Conservation (phyloP, 345 rosid species). For the Anastatica hierochuntica region DNA sequence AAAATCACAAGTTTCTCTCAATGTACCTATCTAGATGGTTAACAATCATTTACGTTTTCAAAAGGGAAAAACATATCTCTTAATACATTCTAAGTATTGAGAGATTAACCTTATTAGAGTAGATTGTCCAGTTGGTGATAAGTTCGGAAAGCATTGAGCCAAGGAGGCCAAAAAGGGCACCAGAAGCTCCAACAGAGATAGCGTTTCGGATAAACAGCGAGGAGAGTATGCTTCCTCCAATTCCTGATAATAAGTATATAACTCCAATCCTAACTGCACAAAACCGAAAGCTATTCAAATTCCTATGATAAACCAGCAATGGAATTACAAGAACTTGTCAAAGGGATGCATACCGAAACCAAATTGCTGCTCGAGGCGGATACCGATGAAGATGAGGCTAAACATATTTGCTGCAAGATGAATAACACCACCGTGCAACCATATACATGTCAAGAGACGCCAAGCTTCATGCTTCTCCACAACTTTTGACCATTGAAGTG, state of each 20-base stretch:
- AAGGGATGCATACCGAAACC: conserved; percentile 69
- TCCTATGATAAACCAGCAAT: neutral
- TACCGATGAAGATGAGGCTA: conserved; percentile 65
- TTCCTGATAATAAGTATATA: conserved; percentile 56
- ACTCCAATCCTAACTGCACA: conserved; percentile 66
- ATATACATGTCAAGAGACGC: conserved; percentile 81
- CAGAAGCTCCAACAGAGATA: conserved; percentile 95
- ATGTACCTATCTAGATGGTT: neutral
- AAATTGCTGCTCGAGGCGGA: too few species aligned
- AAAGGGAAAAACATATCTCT: too few species aligned
- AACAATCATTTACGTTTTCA: too few species aligned
- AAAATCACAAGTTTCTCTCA: neutral
- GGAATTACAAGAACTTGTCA: neutral
- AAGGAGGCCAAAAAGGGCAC: conserved; percentile 93
- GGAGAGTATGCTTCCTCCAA: conserved; percentile 76
- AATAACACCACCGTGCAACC: conserved; percentile 89
- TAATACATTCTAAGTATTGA: neutral
- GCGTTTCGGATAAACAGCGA: conserved; percentile 43
- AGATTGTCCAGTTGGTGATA: conserved; percentile 80
- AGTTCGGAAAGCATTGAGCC: conserved; percentile 95
- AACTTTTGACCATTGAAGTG: conserved; percentile 52
- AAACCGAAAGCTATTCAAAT: neutral
- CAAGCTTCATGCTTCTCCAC: conserved; percentile 68
- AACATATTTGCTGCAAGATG: conserved; percentile 79
- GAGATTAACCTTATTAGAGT: conserved; percentile 56